Conservation (phyloP, 495 filamentous ascomycete genomes). For the Aspergillus indologenus region DNA sequence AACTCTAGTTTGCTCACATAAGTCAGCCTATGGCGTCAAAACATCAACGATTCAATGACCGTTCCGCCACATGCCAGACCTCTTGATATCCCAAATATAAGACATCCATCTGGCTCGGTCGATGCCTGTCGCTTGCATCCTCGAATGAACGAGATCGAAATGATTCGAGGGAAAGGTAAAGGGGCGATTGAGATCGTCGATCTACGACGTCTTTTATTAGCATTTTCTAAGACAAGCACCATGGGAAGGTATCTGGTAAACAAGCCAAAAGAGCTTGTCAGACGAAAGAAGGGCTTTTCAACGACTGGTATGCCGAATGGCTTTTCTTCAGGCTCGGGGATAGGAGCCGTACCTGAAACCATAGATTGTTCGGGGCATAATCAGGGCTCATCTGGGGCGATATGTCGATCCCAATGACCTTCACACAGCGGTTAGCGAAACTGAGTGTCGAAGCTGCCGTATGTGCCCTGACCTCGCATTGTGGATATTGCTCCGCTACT, state of each 20-base stretch:
- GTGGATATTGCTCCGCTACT: conserved; percentile 63
- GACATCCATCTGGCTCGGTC: conserved; percentile 70
- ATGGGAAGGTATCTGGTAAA: not conserved
- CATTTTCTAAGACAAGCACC: not conserved
- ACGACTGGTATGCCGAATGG: not conserved
- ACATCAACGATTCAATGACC: not conserved
- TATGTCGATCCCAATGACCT: conserved; percentile 83
- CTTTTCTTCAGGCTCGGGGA: not conserved
- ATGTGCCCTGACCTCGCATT: conserved; percentile 61
- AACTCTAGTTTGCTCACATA: conserved; percentile 37
- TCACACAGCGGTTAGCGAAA: conserved; percentile 22
- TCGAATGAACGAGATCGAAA: conserved; percentile 90
- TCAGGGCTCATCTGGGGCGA: conserved; percentile 71
- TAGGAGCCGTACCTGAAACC: conserved; percentile 55
- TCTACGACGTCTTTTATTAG: conserved; percentile 39
- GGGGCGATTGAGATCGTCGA: conserved; percentile 74
- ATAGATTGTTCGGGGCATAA: conserved; percentile 64
- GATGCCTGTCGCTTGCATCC: conserved; percentile 76
- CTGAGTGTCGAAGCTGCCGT: not conserved
- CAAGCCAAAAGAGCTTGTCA: not conserved
- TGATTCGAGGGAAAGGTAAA: conserved; percentile 72
- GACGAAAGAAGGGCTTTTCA: not conserved
- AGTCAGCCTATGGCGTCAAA: conserved; percentile 18
- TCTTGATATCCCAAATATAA: conserved; percentile 76
- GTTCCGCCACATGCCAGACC: conserved; percentile 34